Evolutionary conservation across 176 grass and related monocot genomes (phyloP).

Genomic region (Paspalum notatum): DNA sequence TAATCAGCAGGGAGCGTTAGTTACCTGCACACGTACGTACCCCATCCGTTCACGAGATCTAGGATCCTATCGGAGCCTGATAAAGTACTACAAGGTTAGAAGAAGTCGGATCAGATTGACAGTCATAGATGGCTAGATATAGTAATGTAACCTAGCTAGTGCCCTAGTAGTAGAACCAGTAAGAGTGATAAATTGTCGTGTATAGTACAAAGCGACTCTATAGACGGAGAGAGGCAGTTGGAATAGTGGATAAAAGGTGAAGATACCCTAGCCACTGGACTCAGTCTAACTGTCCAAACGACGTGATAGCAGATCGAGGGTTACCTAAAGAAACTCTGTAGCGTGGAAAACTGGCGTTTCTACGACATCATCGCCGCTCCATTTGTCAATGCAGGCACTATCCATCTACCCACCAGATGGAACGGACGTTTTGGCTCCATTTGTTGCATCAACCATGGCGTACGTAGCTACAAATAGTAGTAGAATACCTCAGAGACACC

Average conservation of each 20-base stretch:
- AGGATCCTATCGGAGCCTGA: too few species aligned
- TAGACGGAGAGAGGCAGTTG: too few species aligned
- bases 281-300: background rate
- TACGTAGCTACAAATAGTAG: background rate
- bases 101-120: constrained; percentile 1
- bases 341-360: background rate
- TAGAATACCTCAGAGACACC: background rate
- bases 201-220: too few species aligned
- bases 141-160: background rate
- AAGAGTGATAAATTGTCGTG: too few species aligned
- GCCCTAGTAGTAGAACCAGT: too few species aligned
- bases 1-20: background rate
- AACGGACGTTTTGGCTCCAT: background rate
- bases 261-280: too few species aligned
- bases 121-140: background rate
- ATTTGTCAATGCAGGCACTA: constrained; percentile 29
- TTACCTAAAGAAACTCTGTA: background rate
- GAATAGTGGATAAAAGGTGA: too few species aligned
- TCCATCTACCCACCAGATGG: background rate
- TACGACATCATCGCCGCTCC: background rate
- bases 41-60: background rate
- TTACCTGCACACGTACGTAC: background rate
- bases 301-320: background rate
- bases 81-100: background rate
- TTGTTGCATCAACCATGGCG: background rate